Evolutionary conservation across 768 basidiomycete species (phyloP), one percentile per base, ranked within the genome.

Genomic region (Ephemerocybe angulata): DNA sequence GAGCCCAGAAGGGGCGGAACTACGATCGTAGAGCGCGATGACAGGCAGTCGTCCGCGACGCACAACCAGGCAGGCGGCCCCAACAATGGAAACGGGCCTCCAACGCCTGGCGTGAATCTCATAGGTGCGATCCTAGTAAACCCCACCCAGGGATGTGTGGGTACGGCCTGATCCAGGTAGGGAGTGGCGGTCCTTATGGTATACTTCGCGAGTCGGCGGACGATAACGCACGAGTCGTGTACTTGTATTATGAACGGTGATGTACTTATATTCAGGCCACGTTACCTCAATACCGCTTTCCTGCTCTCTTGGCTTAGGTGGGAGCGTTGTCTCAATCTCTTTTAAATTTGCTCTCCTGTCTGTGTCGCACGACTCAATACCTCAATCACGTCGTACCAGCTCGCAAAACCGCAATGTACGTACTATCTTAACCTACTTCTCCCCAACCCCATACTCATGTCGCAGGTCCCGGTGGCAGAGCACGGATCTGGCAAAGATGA

Each of bases 1-100:
- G 87, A 88, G 64, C 77, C 77, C 1, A 78, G 79, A 19, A 75
- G 88, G 47, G 86, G 87, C 21, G 87, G 87, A 2, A 85, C 86
- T 41, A 91, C 89, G n/a, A 84, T 90, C 44, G 88, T 88, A 24
- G 88, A 90, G 69, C 77, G 88, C 17, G 88, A 90, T 56, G 89
- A 91, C 61, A 77, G 88, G 54, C 29, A 35, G 22, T 75, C 66
- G 58, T 76, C 71, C 53, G 66, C 69, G 60, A 67, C 67, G 25
- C 85, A 82, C 60, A 84, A 78, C 58, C 82, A 79, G 64, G 82
- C 84, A 6, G 15, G 28, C 15, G 83, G 84, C 11, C 56, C 37
- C 77, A 71, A 58, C 62, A 63, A 53, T 65, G 61, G 44, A 65
- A 50, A 28, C 29, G 40, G 24, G 11, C 54, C 53, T 29, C 53